Base-by-base conservation (phyloP, 768 basidiomycete genomes). In the Cystofilobasidium macerans region DNA sequence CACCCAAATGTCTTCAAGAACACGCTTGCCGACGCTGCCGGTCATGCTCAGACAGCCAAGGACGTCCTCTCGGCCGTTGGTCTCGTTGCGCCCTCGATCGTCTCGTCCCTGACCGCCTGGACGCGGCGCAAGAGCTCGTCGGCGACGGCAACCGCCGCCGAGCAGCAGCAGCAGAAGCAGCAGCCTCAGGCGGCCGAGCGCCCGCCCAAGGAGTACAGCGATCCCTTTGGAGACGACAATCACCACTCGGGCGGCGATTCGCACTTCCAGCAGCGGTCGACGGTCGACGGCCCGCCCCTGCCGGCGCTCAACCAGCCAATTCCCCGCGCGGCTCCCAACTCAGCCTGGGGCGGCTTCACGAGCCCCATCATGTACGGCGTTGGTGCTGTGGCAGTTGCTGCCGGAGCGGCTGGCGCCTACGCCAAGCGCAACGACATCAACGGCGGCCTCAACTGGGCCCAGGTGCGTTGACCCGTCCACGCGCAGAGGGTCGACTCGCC, bases 1-100 rank as follows among this genome's bases (percentile, higher is more conserved):
- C 85, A 94, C 70, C 91, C 92, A 0, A 79, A 79, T 63, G 84
- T 92, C 38, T 88, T 92, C 80, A 91, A 90, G 78, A 84, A 90
- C 74, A 81, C 82, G 51, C 85, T 88, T 0, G 85, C 84, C 0
- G 86, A 88, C 73, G 87, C 84, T 1, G 80, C 83, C 5, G 82
- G 84, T 68, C 86, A 87, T 71, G 85, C 85, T 5, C 81, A 80
- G 57, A 77, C 82, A 16, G 89, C 87, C 3, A 80, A 81, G 57
- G 83, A 81, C 9, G 76, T 88, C 28, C 86, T 83, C 22, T 80
- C 83, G 3, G 72, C 71, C 16, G 67, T 77, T 1, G 83, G 83
- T 2, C 67, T 86, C 48, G 79, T 85, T 51, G 82, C 83, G 26
- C 81, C 85, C 13, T 70, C 71, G 32, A 71, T 72, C 11, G 26